Conservation (phyloP, 2,329 filamentous ascomycete species). For the Aspergillus quadrilineatus region DNA sequence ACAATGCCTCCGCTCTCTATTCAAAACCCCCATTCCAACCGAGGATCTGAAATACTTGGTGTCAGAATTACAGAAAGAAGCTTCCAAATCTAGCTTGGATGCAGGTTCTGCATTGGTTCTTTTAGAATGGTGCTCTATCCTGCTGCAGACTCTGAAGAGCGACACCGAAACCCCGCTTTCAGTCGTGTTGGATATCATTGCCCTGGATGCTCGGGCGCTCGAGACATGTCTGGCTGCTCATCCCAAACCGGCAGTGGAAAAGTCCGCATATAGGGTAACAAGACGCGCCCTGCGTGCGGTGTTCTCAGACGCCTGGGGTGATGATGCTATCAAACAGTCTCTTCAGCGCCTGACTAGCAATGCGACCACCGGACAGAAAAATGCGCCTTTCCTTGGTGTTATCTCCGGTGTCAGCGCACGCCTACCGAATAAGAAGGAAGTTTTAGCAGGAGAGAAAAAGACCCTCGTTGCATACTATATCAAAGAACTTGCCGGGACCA, state of each 20-base stretch:
- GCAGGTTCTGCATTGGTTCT: constrained; percentile 81
- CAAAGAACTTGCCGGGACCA: constrained; percentile 80
- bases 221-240: constrained; percentile 72
- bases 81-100: constrained; percentile 73
- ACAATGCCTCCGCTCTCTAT: constrained; percentile 69
- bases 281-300: constrained; percentile 76
- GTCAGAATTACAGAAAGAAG: constrained; percentile 67
- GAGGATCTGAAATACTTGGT: constrained; percentile 58
- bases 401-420: constrained; percentile 83
- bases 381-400: constrained; percentile 77
- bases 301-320: constrained; percentile 60
- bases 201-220: constrained; percentile 69
- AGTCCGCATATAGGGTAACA: constrained; percentile 74
- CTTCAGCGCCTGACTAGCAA: constrained; percentile 70
- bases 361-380: constrained; percentile 61
- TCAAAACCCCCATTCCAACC: constrained; percentile 58
- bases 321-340: constrained; percentile 61
- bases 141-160: constrained; percentile 69
- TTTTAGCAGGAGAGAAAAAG: constrained; percentile 65
- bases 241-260: constrained; percentile 63
- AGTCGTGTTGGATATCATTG: constrained; percentile 60
- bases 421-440: constrained; percentile 60
- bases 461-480: constrained; percentile 79
- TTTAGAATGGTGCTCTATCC: constrained; percentile 80
- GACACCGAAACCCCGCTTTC: constrained; percentile 65